Base-by-base conservation (phyloP, 2,329 filamentous ascomycete genomes). In the Capronia coronata region DNA sequence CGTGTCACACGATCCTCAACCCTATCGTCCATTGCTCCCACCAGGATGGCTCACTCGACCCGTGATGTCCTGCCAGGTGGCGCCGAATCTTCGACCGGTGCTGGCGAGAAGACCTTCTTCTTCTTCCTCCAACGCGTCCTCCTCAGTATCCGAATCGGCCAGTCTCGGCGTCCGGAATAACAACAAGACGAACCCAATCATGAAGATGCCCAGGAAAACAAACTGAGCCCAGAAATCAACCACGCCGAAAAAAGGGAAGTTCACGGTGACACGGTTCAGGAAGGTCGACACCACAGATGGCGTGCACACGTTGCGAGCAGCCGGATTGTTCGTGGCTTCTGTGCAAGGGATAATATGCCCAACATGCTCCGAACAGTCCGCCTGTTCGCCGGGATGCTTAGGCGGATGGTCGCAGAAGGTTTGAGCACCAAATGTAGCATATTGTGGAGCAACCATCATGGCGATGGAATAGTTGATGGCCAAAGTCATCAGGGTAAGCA, bases 191-290 rank as follows among this genome's bases (percentile, higher is more conserved):
- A 95, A 86, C 10, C 94, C 83, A 47, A 95, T 70, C 8, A 95
- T 67, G 67, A 94, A 96, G 16, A 96, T 75, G 27, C 69, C 84
- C 37, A 98, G 70, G 71, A 98, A 97, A 10, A 78, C 86, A 64
- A 96, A 97, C 63, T 98, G 93, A 0, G 89, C 87, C 89, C 90
- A 98, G 68, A 97, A 98, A 59, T 87, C 79, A n/a, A 97, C 72
- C 9, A 84, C 82, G 9, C 93, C 93, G 63, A 98, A 94, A 65
- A 96, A 88, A 4, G 93, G 90, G 77, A 93, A 98, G 65, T 94
- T 95, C 63, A 95, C 79, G 18, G 87, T 90, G 53, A 96, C 80
- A 38, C 90, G 83, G 68, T 97, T 96, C 57, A 98, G 75, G 68
- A 98, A 94, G 0, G 87, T 95, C 52, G 87, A 93, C 66, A 90